Percentiles rank a stretch among this genome's conserved stretches.
phyloP scores from a whole-genome alignment of 495 filamentous ascomycete genomes.

The Aspergillus biplanus region DNA sequence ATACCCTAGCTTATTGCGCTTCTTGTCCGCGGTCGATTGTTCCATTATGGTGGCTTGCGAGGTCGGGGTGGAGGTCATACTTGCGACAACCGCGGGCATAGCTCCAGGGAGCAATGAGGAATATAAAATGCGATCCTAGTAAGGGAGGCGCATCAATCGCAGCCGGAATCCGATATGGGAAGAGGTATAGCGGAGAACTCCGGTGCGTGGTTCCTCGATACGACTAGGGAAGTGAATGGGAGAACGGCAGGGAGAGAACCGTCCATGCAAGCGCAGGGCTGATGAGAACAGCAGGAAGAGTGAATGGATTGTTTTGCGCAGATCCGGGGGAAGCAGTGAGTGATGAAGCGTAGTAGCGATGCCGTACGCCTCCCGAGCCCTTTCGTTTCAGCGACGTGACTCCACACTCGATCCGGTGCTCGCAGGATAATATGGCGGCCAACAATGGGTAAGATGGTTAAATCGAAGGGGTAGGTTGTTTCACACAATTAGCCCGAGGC shows the following conservation, averaged over 20 bases:
- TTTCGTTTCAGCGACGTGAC: conserved; percentile 25
- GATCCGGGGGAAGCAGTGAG: conserved; percentile 34
- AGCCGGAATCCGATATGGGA: conserved; percentile 30
- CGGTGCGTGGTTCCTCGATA: conserved; percentile 3
- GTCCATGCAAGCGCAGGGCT: conserved; percentile 26
- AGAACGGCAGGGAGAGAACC: conserved; percentile 10
- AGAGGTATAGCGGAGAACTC: conserved; percentile 1
- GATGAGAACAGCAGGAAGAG: conserved; percentile 8
- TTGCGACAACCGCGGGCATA: conserved; percentile 57
- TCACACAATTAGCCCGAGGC: conserved; percentile 21
- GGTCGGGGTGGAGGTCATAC: conserved; percentile 68
- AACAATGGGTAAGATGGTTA: conserved; percentile 11
- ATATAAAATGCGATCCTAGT: conserved; percentile 35
- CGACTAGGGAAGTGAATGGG: not conserved
- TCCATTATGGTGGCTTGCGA: conserved; percentile 57
- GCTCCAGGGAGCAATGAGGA: conserved; percentile 35
- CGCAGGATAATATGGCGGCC: conserved; percentile 14
- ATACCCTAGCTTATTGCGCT: conserved; percentile 95
- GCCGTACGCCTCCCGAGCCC: conserved; percentile 27
- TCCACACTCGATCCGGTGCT: conserved; percentile 25
- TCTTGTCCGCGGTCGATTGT: conserved; percentile 66
- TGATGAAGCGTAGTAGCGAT: conserved; percentile 29
- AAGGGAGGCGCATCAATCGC: conserved; percentile 42
- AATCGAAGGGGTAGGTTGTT: conserved; percentile 22
- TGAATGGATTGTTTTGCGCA: not conserved